Evolutionary conservation across 1,284 basidiomycete species (phyloP), one percentile per base, ranked within the genome.

Genomic region (Veloporphyrellus conicus): DNA sequence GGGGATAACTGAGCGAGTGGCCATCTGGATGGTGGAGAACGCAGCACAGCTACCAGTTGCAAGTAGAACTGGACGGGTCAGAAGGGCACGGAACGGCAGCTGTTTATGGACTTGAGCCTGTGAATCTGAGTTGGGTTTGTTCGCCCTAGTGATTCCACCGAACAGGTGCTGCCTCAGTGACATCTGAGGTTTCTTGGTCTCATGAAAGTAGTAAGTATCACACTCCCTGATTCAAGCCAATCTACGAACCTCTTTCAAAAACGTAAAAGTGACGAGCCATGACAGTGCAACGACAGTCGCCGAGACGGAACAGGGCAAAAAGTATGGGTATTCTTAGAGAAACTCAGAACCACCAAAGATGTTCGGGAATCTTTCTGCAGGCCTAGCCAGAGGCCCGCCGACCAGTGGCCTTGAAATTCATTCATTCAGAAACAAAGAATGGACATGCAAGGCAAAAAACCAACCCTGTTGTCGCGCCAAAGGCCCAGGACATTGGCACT

Each of bases 261-360:
- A 76, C 3, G 75, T 42, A 4, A 73, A 54, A 0, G 74, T 72
- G 6, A 81, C 57, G 20, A 79, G 29, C 54, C 77, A 76, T 3
- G 73, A 66, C 1, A 74, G 36, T 14, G 72, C 68, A 1, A 77
- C 74, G 53, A 81, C 68, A 15, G 66, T 68, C 0, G 80, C 77
- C 1, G 77, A 66, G 4, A 76, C 73, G 4, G 76, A 58, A 59
- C 82, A 85, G 0, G 84, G 79, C 7, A 87, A 69, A 58, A 86
- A 84, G 66, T 87, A 86, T 1, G 84, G 83, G 63, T 78, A 82
- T 45, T 74, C 59, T 42, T 70, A 72, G 70, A 80, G 71, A 56
- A 87, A 84, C 29, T 60, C 52, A 0, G 63, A 67, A 52, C 63
- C 47, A 9, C 73, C 73, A 57, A 85, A 87, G 0, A 75, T 23